Evolutionary conservation across 345 rosid species (phyloP), one percentile per base, ranked within the genome.

Genomic region (Anastatica hierochuntica): DNA sequence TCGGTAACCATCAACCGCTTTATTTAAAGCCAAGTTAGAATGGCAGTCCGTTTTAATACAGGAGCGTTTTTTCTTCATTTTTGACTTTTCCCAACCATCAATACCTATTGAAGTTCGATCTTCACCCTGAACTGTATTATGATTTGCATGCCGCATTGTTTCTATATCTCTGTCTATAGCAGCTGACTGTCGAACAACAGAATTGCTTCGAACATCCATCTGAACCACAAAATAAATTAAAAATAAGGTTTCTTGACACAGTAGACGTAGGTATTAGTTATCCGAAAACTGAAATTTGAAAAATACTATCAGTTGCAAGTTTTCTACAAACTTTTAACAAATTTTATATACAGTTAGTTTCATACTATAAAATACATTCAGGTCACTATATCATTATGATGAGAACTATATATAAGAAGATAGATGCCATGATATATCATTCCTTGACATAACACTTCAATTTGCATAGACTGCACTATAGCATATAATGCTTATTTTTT

Each of bases 1-100:
- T 58, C 95, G 79, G 62, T 71, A 74, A 49, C 84, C 81, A 68
- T 88, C 86, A 10, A 54, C 49, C 26, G 75, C 63, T 77, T 83
- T 87, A 67, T 78, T 29, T 27, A 82, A 77, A 30, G 65, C 62
- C 64, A 62, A 56, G 68, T 58, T 76, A 24, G 82, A 66, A 57
- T 88, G 71, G 53, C 56, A 68, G 55, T 82, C 98, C 2, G 72
- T 72, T 75, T 76, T 87, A 72, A 87, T 88, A 49, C 78, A 85
- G 58, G 96, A 82, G 21, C 96, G 94, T 61, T 83, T 92, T 76
- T 84, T 87, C 77, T 81, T 92, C 84, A 81, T 70, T 75, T 79
- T 92, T 48, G 90, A 54, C 74, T 83, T 92, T 67, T 88, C 97
- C 95, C 97, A 92, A 43, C 90, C 90, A 49, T 92, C 98, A 68